phyloP scores from a whole-genome alignment of 1,139 yeast species.

The Yamadazyma mexicana region DNA sequence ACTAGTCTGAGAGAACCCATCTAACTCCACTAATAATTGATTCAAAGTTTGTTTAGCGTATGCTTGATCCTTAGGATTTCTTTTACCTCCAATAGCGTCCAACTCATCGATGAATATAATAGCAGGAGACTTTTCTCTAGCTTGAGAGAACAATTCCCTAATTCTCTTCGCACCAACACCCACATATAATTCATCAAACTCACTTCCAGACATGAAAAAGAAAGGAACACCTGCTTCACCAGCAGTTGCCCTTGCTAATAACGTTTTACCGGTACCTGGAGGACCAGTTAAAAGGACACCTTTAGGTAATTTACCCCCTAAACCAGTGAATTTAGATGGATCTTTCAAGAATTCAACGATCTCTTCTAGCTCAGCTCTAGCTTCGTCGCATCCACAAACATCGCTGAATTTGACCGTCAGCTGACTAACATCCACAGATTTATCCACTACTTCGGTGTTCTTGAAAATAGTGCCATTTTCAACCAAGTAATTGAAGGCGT shows the following conservation, averaged over 20 bases:
- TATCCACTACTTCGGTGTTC: conserved; percentile 71
- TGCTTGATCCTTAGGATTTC: conserved; percentile 97
- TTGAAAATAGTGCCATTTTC: conserved; percentile 86
- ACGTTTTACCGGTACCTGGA: conserved; percentile 99
- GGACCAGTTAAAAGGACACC: conserved; percentile 98
- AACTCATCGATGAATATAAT: conserved; percentile 94
- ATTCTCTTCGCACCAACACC: conserved; percentile 99
- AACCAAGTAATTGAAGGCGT: conserved; percentile 72
- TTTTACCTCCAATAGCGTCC: conserved; percentile 97
- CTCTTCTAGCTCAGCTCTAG: conserved; percentile 94
- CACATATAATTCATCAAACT: conserved; percentile 95
- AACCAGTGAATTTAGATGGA: conserved; percentile 91
- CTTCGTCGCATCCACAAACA: conserved; percentile 98
- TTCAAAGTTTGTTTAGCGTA: conserved; percentile 96
- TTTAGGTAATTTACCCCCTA: conserved; percentile 96
- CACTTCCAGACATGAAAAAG: conserved; percentile 97
- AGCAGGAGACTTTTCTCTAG: conserved; percentile 94
- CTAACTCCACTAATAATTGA: conserved; percentile 92
- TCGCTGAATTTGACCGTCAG: conserved; percentile 88
- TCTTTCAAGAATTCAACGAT: conserved; percentile 95
- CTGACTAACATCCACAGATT: conserved; percentile 78
- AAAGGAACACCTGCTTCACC: conserved; percentile 99
- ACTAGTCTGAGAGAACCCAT: conserved; percentile 90
- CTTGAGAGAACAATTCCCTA: conserved; percentile 89
- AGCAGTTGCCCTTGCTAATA: conserved; percentile 96